These are phyloP conservation scores for Tulasnella sp. DNA, from an alignment of 768 basidiomycete species.

Conservation along the genomic window DNA sequence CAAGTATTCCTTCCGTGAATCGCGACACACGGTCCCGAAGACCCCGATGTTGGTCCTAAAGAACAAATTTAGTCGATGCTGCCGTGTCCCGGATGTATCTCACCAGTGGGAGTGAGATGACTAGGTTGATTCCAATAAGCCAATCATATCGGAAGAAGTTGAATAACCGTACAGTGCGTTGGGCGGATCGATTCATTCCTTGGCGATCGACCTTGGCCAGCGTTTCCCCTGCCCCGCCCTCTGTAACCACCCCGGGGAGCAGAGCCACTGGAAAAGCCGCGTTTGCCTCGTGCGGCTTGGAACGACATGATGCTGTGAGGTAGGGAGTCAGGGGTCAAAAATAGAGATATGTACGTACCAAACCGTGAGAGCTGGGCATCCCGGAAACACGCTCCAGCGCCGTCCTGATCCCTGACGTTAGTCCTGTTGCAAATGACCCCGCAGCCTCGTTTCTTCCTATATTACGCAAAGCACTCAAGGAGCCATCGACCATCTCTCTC, in stretches of 20 bases:
- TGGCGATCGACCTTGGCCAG: neutral
- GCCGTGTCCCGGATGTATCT: neutral
- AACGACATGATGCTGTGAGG: neutral
- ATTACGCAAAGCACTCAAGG: too few species aligned
- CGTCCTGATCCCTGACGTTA: too few species aligned
- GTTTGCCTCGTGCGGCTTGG: conserved; percentile 1
- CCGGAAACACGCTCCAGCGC: too few species aligned
- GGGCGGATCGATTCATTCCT: conserved; percentile 4
- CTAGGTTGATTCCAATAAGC: neutral
- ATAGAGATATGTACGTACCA: too few species aligned
- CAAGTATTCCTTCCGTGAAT: conserved; percentile 11
- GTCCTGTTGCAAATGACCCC: too few species aligned
- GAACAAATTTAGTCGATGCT: neutral
- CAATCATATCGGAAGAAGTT: neutral
- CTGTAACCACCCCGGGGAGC: neutral
- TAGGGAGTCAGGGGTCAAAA: too few species aligned
- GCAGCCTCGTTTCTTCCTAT: too few species aligned
- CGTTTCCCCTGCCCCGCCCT: neutral
- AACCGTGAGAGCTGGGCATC: too few species aligned
- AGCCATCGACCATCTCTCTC: too few species aligned
- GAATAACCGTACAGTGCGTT: conserved; percentile 8
- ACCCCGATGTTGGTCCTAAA: conserved; percentile 15
- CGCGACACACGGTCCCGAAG: conserved; percentile 9
- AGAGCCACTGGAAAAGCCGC: neutral
- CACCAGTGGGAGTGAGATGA: conserved; percentile 15